phyloP scores from a whole-genome alignment of 2,329 filamentous ascomycete genomes.

The Septoria petroselini region DNA sequence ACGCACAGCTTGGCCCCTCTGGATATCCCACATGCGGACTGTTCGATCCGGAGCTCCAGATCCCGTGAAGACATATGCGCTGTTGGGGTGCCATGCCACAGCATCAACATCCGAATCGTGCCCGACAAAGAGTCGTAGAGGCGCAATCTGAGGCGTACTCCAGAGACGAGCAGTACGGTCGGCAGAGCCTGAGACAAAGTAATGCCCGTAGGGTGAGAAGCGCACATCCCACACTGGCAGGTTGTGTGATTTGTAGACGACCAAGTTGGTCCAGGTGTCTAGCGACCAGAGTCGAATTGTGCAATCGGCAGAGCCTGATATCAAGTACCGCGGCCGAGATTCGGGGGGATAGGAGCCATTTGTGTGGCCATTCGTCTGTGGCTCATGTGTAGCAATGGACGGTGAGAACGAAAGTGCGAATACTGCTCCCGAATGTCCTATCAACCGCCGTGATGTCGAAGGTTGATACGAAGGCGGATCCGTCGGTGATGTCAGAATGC shows the following conservation, averaged over 20 bases:
- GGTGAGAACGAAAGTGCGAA: slow-evolving; percentile 89
- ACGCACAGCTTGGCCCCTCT: slow-evolving; percentile 79
- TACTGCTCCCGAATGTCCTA: slow-evolving; percentile 86
- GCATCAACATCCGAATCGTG: slow-evolving; percentile 92
- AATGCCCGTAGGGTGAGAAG: slow-evolving; percentile 92
- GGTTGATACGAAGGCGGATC: slow-evolving; percentile 57
- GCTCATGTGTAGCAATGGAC: slow-evolving; percentile 48
- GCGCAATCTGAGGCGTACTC: slow-evolving; percentile 88
- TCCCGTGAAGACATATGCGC: slow-evolving; percentile 87
- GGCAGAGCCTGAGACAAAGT: slow-evolving; percentile 83
- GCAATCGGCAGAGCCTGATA: slow-evolving; percentile 84
- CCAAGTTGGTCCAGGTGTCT: slow-evolving; percentile 86
- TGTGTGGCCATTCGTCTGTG: slow-evolving; percentile 39
- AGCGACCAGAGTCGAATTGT: slow-evolving; percentile 90
- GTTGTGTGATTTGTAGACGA: slow-evolving; percentile 90
- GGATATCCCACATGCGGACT: slow-evolving; percentile 95
- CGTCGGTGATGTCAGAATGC: slow-evolving; percentile 67
- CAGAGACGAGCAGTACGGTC: slow-evolving; percentile 89
- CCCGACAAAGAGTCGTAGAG: slow-evolving; percentile 81
- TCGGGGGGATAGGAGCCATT: slow-evolving; percentile 41
- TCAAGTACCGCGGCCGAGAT: slow-evolving; percentile 67
- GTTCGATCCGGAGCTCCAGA: slow-evolving; percentile 76
- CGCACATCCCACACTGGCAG: slow-evolving; percentile 82
- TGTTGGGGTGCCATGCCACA: slow-evolving; percentile 92
- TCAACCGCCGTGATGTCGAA: slow-evolving; percentile 68